Base-by-base conservation (phyloP, 805 yeast species). In the Lipomyces lipofer region DNA sequence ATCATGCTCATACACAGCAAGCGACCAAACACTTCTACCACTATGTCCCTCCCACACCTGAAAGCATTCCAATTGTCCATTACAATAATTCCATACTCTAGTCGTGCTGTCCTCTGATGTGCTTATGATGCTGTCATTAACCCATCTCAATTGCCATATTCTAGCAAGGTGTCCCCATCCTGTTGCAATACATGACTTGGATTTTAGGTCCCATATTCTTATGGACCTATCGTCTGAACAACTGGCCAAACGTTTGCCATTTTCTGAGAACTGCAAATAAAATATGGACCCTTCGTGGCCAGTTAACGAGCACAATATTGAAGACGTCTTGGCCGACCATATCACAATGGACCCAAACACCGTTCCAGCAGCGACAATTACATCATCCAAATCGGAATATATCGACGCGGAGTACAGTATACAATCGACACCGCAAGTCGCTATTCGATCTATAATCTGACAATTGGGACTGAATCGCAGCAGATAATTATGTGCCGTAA, bases 161-260 rank as follows among this genome's bases (percentile, higher is more conserved):
- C 99, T 79, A 0, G 98, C 92, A 1, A 86, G 84, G 67, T 94
- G 99, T 12, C 98, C 99, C 97, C 97, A 94, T 0, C 96, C 97
- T 25, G 83, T 80, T 1, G 92, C 86, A 36, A 86, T 62, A 30
- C 82, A 70, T 9, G 71, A 63, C 0, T 95, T 92, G 1, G 79
- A 66, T 5, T 64, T 64, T 57, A 85, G 71, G 63, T 81, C 81
- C 84, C 90, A 90, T 4, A 92, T 67, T 53, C 83, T 85, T 51
- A 94, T 82, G 0, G 97, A 87, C 58, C 99, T 77, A 67, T 92
- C 99, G 69, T 94, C 98, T 0, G 98, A 92, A 67, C 99, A 94
- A 46, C 92, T 83, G 1, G 85, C 82, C 6, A 88, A 71, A 52
- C 71, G 75, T 43, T 72, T 67, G 4, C 85, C 88, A 49, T 77